These are phyloP conservation scores for Fraxinus platypoda DNA, from an alignment of 305 asterid species.

Conservation along the genomic window DNA sequence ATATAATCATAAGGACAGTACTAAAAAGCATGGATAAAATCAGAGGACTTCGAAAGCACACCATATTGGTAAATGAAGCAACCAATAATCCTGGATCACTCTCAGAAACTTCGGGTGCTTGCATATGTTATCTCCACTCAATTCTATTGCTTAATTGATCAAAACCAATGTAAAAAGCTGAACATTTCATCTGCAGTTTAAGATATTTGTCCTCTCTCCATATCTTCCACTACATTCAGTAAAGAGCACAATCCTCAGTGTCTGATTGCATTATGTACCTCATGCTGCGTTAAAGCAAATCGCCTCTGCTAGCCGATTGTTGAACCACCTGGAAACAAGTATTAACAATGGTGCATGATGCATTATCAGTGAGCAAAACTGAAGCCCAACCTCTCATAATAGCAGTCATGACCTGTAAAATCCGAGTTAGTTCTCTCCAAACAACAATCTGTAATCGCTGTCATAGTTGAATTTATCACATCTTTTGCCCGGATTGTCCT, in stretches of 20 bases:
- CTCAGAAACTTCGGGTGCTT: too few relatives aligned
- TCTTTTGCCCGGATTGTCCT: conserved; percentile 60
- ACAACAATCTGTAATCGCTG: conserved; percentile 69
- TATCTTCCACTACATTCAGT: conserved; percentile 63
- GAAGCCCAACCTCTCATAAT: conserved; percentile 69
- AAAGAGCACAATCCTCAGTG: conserved; percentile 51
- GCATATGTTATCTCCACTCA: too few relatives aligned
- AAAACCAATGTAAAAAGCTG: conserved; percentile 58
- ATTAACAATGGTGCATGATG: conserved; percentile 76
- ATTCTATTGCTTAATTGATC: too few relatives aligned
- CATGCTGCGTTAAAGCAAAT: conserved; percentile 72
- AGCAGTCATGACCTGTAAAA: conserved; percentile 57
- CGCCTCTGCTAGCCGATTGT: conserved; percentile 65
- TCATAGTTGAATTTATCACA: conserved; percentile 46
- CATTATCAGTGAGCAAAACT: conserved; percentile 52
- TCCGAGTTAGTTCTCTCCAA: conserved; percentile 78
- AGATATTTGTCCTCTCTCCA: conserved; percentile 38
- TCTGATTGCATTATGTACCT: conserved; percentile 60
- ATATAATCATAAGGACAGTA: conserved; percentile 62
- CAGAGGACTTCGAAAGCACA: conserved; percentile 42
- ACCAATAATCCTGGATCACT: too few relatives aligned
- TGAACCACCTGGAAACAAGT: conserved; percentile 90
- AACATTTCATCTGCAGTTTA: conserved; percentile 49
- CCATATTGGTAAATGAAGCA: too few relatives aligned
- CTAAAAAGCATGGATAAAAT: conserved; percentile 81